Percentiles rank a stretch among this genome's conserved stretches.
These are phyloP conservation scores for Allomyces arbusculus DNA, from an alignment of 192 early-diverging fungal genomes.

Conservation along the genomic window DNA sequence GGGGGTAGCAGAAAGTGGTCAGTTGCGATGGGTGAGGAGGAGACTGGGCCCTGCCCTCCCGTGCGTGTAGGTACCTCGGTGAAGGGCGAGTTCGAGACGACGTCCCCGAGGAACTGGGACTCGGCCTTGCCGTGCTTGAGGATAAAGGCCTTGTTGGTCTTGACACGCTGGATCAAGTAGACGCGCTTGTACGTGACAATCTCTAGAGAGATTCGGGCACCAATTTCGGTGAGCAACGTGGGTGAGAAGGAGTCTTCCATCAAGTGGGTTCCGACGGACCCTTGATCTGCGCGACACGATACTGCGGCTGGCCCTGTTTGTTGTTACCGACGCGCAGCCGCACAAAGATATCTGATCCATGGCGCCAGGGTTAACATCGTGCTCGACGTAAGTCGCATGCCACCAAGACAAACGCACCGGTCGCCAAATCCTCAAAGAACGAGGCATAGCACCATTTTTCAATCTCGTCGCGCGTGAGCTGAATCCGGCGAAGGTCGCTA, in stretches of 20 bases:
- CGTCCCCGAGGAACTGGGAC: conserved; percentile 50
- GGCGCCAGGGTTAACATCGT: background rate
- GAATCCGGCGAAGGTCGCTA: conserved; percentile 39
- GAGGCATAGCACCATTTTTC: conserved; percentile 52
- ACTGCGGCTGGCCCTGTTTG: conserved; percentile 29
- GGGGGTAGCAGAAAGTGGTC: too few species aligned
- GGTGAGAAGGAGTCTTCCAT: background rate
- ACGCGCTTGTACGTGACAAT: conserved; percentile 16
- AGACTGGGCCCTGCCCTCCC: too few species aligned
- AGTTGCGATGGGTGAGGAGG: too few species aligned
- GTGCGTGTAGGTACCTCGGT: conserved; percentile 17
- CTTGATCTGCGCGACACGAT: conserved; percentile 31
- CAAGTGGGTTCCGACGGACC: conserved; percentile 3
- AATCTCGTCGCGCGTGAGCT: conserved; percentile 38
- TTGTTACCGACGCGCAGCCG: conserved; percentile 41
- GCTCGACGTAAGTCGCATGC: background rate
- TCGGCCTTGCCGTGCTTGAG: conserved; percentile 48
- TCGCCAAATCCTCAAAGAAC: conserved; percentile 43
- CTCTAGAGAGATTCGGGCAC: conserved; percentile 6
- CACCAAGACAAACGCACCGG: conserved; percentile 17
- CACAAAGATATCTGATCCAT: conserved; percentile 20
- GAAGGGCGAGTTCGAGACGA: conserved; percentile 49
- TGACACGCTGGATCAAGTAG: conserved; percentile 36
- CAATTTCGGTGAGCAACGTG: conserved; percentile 5
- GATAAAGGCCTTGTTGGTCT: conserved; percentile 41